Conservation (phyloP, 306 rosid genomes). For the Quercus ilex region DNA sequence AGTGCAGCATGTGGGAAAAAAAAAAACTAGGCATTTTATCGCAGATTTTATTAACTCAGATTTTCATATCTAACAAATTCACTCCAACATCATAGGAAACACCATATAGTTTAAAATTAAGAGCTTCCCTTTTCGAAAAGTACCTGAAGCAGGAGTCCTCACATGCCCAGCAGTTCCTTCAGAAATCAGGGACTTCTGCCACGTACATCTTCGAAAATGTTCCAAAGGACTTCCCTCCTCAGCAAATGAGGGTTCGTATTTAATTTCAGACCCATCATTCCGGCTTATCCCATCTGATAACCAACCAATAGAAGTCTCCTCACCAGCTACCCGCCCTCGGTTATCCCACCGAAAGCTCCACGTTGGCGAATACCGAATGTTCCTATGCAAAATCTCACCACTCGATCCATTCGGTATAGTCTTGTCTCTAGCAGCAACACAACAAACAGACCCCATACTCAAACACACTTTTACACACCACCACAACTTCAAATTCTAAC, state of each 20-base stretch:
- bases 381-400: slow-evolving; percentile 43
- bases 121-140: not conserved
- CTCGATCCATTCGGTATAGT: slow-evolving; percentile 44
- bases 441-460: slow-evolving; percentile 60
- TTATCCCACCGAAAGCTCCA: slow-evolving; percentile 75
- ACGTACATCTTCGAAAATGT: slow-evolving; percentile 17
- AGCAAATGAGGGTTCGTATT: slow-evolving; percentile 44
- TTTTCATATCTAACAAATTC: not conserved
- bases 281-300: slow-evolving; percentile 44
- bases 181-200: slow-evolving; percentile 33
- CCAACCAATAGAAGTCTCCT: slow-evolving; percentile 49
- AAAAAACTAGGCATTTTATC: not conserved
- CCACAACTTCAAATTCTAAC: not conserved
- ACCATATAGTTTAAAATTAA: not conserved
- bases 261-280: slow-evolving; percentile 42
- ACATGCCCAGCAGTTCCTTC: slow-evolving; percentile 33
- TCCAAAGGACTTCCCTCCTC: slow-evolving; percentile 52
- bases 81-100: not conserved
- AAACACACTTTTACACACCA: not conserved
- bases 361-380: slow-evolving; percentile 48
- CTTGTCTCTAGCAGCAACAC: slow-evolving; percentile 57
- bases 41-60: not conserved
- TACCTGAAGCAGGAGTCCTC: slow-evolving; percentile 49
- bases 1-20: not conserved
- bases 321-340: slow-evolving; percentile 57